phyloP scores from a whole-genome alignment of 257 asterid species.

The Galeopsis tetrahit region DNA sequence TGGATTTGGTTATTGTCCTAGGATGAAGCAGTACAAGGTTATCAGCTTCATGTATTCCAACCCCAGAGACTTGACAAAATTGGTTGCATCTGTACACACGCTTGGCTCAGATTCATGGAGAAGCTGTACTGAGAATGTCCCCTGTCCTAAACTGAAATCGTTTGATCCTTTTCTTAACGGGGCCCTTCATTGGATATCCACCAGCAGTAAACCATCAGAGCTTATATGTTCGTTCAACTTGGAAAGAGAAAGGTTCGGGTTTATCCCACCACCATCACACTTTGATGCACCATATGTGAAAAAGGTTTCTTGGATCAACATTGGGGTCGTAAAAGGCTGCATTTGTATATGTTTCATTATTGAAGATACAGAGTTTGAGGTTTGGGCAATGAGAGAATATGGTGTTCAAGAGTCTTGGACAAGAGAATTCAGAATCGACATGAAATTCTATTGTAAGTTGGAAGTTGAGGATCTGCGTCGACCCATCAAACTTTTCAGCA shows the following conservation, averaged over 20 bases:
- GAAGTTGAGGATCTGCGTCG: constrained; percentile 46
- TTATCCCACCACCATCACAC: constrained; percentile 50
- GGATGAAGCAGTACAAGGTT: constrained; percentile 54
- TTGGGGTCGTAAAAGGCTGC: constrained; percentile 49
- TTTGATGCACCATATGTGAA: constrained; percentile 39
- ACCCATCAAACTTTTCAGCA: constrained; percentile 51
- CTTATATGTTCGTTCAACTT: constrained; percentile 50
- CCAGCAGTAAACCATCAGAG: constrained; percentile 43
- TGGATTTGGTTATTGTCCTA: constrained; percentile 51
- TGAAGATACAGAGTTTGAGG: constrained; percentile 48
- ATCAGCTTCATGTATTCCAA: constrained; percentile 42
- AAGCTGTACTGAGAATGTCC: constrained; percentile 34
- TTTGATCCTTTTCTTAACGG: constrained; percentile 55
- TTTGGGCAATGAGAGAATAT: constrained; percentile 60
- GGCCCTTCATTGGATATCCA: constrained; percentile 53
- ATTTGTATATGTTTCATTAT: constrained; percentile 55
- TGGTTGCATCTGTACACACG: constrained; percentile 47
- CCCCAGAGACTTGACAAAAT: constrained; percentile 17
- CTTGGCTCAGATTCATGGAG: constrained; percentile 61
- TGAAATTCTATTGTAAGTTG: constrained; percentile 50
- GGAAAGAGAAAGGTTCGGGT: constrained; percentile 46
- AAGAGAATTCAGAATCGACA: constrained; percentile 51
- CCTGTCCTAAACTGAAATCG: constrained; percentile 41
- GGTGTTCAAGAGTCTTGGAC: constrained; percentile 57
- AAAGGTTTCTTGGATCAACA: constrained; percentile 47